Evolutionary conservation across 2,329 filamentous ascomycete genomes (phyloP).

Genomic region (Aspergillus sp.): DNA sequence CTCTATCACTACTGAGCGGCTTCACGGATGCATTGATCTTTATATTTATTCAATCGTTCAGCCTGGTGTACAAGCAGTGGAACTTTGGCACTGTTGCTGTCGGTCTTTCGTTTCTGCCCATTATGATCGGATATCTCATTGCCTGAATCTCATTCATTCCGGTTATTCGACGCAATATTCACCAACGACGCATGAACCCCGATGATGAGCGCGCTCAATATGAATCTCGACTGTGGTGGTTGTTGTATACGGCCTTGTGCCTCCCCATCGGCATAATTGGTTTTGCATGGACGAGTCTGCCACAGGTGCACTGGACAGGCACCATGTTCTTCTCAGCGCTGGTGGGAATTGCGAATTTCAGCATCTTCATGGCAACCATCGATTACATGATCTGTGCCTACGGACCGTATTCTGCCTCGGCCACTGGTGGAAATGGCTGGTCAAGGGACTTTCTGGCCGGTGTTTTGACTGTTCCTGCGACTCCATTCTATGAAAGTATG

Average conservation of each 20-base stretch:
- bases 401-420: slow-evolving; percentile 57
- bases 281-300: slow-evolving; percentile 54
- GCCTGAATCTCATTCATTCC: slow-evolving; percentile 50
- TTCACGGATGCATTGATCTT: slow-evolving; percentile 60
- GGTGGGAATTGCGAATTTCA: slow-evolving; percentile 6
- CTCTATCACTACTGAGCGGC: slow-evolving; percentile 54
- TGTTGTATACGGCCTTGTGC: slow-evolving; percentile 53
- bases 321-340: slow-evolving; percentile 7
- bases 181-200: slow-evolving; percentile 38
- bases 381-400: slow-evolving; percentile 63
- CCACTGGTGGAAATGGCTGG: slow-evolving; percentile 60
- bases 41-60: slow-evolving; percentile 56
- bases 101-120: slow-evolving; percentile 48
- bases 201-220: slow-evolving; percentile 53
- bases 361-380: slow-evolving; percentile 30
- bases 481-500: slow-evolving; percentile 36
- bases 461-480: slow-evolving; percentile 52
- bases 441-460: slow-evolving; percentile 60
- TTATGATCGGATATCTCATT: slow-evolving; percentile 51
- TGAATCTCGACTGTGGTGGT: slow-evolving; percentile 53
- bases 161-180: slow-evolving; percentile 42
- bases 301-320: slow-evolving; percentile 48
- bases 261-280: slow-evolving; percentile 55
- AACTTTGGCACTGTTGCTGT: slow-evolving; percentile 43
- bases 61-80: slow-evolving; percentile 54